Conservation (phyloP, 2,329 filamentous ascomycete genomes). For the Dothideomycetes sp. region DNA sequence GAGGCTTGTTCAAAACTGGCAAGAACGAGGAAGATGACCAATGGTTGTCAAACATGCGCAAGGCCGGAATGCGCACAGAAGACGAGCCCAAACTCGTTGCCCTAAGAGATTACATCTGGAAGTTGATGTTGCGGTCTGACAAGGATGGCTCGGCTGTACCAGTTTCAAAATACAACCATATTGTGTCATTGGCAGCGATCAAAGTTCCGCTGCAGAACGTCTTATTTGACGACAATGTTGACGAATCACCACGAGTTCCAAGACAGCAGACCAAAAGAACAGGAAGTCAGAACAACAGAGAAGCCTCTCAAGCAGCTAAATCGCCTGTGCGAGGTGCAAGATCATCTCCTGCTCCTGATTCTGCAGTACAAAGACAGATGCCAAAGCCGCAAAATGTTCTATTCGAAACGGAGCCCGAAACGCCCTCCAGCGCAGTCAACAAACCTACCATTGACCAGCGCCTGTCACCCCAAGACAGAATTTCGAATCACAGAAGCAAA, state of each 20-base stretch:
- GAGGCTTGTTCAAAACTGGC: conserved; percentile 48
- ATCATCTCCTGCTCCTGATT: too few relatives aligned
- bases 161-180: conserved; percentile 47
- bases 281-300: conserved; percentile 55
- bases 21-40: conserved; percentile 90
- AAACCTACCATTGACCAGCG: conserved; percentile 1
- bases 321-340: too few relatives aligned
- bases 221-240: conserved; percentile 71
- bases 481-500: conserved; percentile 3
- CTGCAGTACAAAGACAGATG: too few relatives aligned
- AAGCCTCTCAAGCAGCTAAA: conserved; percentile 84
- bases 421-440: too few relatives aligned
- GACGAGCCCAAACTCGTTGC: conserved; percentile 85
- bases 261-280: background rate
- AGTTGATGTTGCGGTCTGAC: conserved; percentile 61
- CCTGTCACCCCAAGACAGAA: too few relatives aligned
- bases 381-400: too few relatives aligned
- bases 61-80: conserved; percentile 67
- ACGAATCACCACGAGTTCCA: conserved; percentile 26
- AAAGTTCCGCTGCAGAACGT: conserved; percentile 78
- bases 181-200: conserved; percentile 64
- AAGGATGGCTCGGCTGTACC: conserved; percentile 35
- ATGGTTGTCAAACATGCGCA: conserved; percentile 78
- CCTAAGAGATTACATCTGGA: conserved; percentile 84
- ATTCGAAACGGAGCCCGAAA: too few relatives aligned